phyloP scores from a whole-genome alignment of 306 rosid genomes.

The Cicer bijugum region DNA sequence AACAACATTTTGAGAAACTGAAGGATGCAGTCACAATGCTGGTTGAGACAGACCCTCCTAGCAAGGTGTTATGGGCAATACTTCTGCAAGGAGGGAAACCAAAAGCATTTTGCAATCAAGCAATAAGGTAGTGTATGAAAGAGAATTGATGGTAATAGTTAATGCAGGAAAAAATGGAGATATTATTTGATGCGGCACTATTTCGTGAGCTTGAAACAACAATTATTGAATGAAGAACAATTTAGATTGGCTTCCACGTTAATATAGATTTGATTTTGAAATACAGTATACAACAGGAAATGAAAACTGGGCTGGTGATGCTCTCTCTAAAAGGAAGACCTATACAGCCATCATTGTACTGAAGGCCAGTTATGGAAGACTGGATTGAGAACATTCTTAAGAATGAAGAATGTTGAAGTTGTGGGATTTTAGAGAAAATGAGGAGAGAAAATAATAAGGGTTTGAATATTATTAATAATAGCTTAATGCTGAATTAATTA shows the following conservation, averaged over 20 bases:
- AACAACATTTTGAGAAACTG: neutral
- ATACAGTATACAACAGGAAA: neutral
- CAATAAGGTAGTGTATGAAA: neutral
- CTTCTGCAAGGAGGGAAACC: slow-evolving; percentile 1
- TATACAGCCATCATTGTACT: neutral
- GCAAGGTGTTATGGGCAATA: neutral
- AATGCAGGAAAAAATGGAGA: neutral
- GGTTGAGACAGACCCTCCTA: neutral
- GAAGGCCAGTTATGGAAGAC: neutral
- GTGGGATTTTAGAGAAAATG: too few relatives aligned
- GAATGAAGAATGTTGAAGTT: too few relatives aligned
- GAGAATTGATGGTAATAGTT: neutral
- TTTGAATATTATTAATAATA: too few relatives aligned
- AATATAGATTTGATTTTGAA: neutral
- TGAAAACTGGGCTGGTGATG: neutral
- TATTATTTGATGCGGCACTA: neutral
- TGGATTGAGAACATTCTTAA: neutral
- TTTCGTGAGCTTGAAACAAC: neutral
- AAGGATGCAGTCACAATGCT: neutral
- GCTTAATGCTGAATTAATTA: too few relatives aligned
- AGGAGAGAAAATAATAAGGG: too few relatives aligned
- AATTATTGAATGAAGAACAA: neutral
- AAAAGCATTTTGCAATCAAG: neutral
- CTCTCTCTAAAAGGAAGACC: neutral
- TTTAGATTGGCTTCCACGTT: neutral